Percentiles rank a stretch among this genome's conserved stretches.
Evolutionary conservation across 176 grass and related monocot genomes (phyloP).

Genomic region (Eragrostis curvula): DNA sequence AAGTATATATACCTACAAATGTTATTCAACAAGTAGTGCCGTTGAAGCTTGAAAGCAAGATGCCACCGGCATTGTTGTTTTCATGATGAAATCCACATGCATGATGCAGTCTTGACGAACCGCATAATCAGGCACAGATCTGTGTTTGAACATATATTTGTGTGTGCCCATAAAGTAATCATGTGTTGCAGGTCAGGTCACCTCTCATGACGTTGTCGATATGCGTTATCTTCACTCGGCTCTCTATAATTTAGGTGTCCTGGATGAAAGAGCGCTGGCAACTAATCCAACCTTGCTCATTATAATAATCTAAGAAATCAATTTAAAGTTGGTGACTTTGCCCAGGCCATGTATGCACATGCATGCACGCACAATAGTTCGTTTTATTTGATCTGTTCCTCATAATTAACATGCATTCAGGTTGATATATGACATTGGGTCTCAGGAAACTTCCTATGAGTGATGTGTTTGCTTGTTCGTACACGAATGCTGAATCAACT

Average conservation of each 20-base stretch:
- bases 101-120: not conserved
- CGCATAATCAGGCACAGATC: not conserved
- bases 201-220: not conserved
- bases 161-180: slow-evolving; percentile 4
- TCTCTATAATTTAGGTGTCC: not conserved
- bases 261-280: not conserved
- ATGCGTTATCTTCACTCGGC: not conserved
- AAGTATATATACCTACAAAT: not conserved
- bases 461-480: not conserved
- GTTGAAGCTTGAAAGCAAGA: slow-evolving; percentile 10
- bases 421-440: not conserved
- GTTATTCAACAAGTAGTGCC: not conserved
- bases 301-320: too few relatives aligned
- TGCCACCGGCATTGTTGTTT: not conserved
- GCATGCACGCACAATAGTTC: not conserved
- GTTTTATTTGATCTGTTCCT: not conserved
- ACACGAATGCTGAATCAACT: not conserved
- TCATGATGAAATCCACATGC: not conserved
- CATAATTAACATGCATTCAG: slow-evolving; percentile 4
- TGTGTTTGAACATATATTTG: not conserved
- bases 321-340: not conserved
- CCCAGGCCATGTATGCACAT: slow-evolving; percentile 2
- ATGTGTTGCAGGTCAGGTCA: not conserved
- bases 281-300: slow-evolving; percentile 21
- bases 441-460: slow-evolving; percentile 10